phyloP scores from a whole-genome alignment of 1,284 basidiomycete species.

The Ganoderma sinense region DNA sequence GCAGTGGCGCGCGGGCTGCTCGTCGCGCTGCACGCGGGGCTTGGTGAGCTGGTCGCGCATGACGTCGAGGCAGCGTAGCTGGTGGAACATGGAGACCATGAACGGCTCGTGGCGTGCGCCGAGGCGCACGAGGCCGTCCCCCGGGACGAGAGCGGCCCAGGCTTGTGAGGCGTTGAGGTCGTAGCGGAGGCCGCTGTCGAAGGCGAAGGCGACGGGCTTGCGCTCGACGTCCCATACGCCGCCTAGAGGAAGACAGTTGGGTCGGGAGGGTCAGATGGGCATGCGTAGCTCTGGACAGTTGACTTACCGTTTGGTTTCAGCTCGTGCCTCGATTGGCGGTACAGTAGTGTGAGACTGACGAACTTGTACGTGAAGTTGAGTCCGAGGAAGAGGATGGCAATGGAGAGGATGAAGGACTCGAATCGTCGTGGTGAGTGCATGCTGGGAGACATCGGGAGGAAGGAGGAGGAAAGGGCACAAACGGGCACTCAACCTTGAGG shows the following conservation, averaged over 20 bases:
- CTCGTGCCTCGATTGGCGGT: background rate
- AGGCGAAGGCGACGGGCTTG: slow-evolving; percentile 28
- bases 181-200: slow-evolving; percentile 29
- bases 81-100: slow-evolving; percentile 34
- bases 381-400: slow-evolving; percentile 9
- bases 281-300: background rate
- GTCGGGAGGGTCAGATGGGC: background rate
- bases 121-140: slow-evolving; percentile 29
- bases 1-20: slow-evolving; percentile 32
- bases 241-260: slow-evolving; percentile 3
- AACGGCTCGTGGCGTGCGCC: slow-evolving; percentile 28
- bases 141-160: slow-evolving; percentile 31
- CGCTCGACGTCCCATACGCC: slow-evolving; percentile 29
- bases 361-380: slow-evolving; percentile 26
- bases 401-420: slow-evolving; percentile 4
- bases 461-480: background rate
- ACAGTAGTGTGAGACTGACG: slow-evolving; percentile 14
- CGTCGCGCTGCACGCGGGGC: slow-evolving; percentile 20
- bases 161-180: slow-evolving; percentile 28
- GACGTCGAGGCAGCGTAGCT: slow-evolving; percentile 35
- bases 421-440: slow-evolving; percentile 9
- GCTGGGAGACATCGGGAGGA: background rate
- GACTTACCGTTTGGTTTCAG: slow-evolving; percentile 17
- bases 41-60: slow-evolving; percentile 31
- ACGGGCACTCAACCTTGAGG: background rate